Evolutionary conservation across 176 grass and related monocot species (phyloP).

Genomic region (Cymbopogon citratus): DNA sequence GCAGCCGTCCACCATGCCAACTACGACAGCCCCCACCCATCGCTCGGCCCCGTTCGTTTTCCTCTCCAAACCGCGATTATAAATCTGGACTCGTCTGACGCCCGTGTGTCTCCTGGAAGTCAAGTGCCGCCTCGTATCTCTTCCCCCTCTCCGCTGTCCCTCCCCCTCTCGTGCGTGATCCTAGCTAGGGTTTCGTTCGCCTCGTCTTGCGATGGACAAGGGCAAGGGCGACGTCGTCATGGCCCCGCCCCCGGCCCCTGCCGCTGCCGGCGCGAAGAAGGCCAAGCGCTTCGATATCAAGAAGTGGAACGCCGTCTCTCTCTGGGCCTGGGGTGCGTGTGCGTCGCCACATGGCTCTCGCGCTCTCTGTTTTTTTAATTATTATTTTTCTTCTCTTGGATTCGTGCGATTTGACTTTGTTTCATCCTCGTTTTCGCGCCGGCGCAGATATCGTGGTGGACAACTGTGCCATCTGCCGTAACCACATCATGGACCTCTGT

Average conservation of each 20-base stretch:
- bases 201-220: conserved; percentile 34
- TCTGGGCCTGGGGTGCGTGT: conserved; percentile 95
- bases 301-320: conserved; percentile 99
- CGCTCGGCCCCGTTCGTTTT: too few species aligned
- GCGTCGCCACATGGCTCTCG: too few species aligned
- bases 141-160: not conserved
- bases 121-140: not conserved
- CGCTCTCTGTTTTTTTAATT: not conserved
- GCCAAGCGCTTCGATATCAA: conserved; percentile 93
- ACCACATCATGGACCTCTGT: conserved; percentile 99
- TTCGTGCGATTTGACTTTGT: not conserved
- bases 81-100: too few species aligned
- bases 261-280: conserved; percentile 42
- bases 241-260: conserved; percentile 4
- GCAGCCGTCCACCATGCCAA: too few species aligned
- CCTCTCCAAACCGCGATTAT: too few species aligned
- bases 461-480: conserved; percentile 97
- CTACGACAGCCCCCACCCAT: too few species aligned
- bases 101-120: too few species aligned
- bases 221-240: conserved; percentile 48
- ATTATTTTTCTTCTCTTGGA: not conserved
- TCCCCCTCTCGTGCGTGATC: not conserved
- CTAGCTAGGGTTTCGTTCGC: conserved; percentile 13
- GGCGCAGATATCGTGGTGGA: conserved; percentile 88
- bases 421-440: conserved; percentile 2